Evolutionary conservation across 169 alveolate genomes (phyloP).

Genomic region (Babesia bovis): DNA sequence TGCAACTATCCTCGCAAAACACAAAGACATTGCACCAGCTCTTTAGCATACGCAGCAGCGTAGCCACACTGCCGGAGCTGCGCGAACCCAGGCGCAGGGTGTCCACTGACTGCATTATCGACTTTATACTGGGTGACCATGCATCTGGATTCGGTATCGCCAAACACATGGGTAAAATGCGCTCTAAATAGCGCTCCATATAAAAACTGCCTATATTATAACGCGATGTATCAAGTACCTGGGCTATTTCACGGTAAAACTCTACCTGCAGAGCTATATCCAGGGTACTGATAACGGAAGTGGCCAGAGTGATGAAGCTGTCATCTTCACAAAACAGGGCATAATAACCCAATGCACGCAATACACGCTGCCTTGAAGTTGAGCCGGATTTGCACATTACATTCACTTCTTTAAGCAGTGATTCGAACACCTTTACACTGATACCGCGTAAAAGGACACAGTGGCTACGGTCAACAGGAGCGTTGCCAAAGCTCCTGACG

Average conservation of each 20-base stretch:
- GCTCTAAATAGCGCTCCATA: slow-evolving; percentile 58
- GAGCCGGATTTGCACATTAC: slow-evolving; percentile 17
- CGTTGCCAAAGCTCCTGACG: slow-evolving; percentile 3
- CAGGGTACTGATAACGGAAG: slow-evolving; percentile 42
- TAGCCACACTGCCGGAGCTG: slow-evolving; percentile 24
- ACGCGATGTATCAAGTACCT: slow-evolving; percentile 23
- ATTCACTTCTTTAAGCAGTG: slow-evolving; percentile 7
- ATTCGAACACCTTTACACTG: slow-evolving; percentile 21
- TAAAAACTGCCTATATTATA: slow-evolving; percentile 24
- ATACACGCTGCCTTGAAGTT: slow-evolving; percentile 11
- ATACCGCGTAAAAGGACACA: slow-evolving; percentile 35
- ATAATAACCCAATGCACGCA: slow-evolving; percentile 47
- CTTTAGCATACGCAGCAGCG: slow-evolving; percentile 54
- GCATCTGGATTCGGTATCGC: slow-evolving; percentile 34
- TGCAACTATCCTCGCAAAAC: slow-evolving; percentile 39
- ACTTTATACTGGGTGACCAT: slow-evolving; percentile 38
- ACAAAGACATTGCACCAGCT: slow-evolving; percentile 60
- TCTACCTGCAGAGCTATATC: neutral
- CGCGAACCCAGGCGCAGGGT: slow-evolving; percentile 48
- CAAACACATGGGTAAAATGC: slow-evolving; percentile 60
- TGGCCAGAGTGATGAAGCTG: slow-evolving; percentile 35
- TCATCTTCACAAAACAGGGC: slow-evolving; percentile 58
- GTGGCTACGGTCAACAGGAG: neutral
- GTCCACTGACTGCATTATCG: slow-evolving; percentile 28
- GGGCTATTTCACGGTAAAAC: slow-evolving; percentile 40